These are phyloP conservation scores for Calycina marina DNA, from an alignment of 2,329 filamentous ascomycete species.

Conservation along the genomic window DNA sequence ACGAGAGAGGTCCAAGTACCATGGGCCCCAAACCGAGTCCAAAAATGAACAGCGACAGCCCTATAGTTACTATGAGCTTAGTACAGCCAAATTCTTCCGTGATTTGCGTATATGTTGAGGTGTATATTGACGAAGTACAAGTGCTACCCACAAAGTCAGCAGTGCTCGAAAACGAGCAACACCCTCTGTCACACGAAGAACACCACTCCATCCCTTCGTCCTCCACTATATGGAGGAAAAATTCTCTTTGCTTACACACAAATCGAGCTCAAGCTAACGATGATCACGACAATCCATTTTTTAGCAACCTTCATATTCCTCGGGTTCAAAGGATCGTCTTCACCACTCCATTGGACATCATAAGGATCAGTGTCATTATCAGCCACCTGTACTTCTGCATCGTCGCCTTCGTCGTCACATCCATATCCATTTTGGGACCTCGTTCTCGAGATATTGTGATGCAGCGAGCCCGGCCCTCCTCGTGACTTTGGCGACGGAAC, in stretches of 20 bases:
- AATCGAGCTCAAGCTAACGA: conserved; percentile 60
- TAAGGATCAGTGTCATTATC: conserved; percentile 32
- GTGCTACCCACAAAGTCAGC: conserved; percentile 36
- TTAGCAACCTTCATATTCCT: conserved; percentile 48
- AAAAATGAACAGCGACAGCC: conserved; percentile 69
- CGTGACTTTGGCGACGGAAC: too few relatives aligned
- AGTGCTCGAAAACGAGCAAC: conserved; percentile 1
- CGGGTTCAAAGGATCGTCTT: conserved; percentile 60
- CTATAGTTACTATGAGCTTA: conserved; percentile 60
- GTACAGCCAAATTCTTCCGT: conserved; percentile 59
- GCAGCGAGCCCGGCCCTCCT: too few relatives aligned
- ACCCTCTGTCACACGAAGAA: conserved; percentile 1
- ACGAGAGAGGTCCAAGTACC: conserved; percentile 38
- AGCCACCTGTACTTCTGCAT: conserved; percentile 12
- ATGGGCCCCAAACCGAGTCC: conserved; percentile 48
- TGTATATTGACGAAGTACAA: conserved; percentile 79
- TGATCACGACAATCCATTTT: conserved; percentile 68
- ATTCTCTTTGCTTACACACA: conserved; percentile 56
- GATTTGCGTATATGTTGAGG: conserved; percentile 66
- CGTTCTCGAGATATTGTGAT: conserved; percentile 11
- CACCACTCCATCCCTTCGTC: not conserved
- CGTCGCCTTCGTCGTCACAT: conserved; percentile 14
- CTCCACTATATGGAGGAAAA: not conserved
- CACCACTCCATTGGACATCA: conserved; percentile 57
- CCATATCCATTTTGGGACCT: conserved; percentile 23